phyloP scores from a whole-genome alignment of 2,329 filamentous ascomycete genomes.

The Huntiella omanensis region DNA sequence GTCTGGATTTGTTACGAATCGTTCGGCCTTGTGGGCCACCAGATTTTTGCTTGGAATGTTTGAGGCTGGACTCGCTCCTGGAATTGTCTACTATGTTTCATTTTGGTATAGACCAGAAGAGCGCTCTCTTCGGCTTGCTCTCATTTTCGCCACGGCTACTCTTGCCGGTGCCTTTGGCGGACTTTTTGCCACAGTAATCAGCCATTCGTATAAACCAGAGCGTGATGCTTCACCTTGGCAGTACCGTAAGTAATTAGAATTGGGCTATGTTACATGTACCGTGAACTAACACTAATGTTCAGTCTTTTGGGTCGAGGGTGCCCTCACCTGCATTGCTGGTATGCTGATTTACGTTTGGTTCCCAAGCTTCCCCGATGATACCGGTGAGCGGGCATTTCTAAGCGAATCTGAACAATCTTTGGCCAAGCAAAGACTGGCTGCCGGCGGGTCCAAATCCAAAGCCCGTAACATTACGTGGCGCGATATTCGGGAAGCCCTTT shows the following conservation, averaged over 20 bases:
- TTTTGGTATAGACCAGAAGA: constrained; percentile 58
- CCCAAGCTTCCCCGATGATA: constrained; percentile 41
- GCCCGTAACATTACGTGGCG: constrained; percentile 44
- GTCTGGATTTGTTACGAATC: constrained; percentile 44
- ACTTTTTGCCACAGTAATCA: constrained; percentile 52
- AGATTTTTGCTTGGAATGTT: constrained; percentile 49
- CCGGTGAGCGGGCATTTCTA: constrained; percentile 32
- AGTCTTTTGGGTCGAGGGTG: constrained; percentile 42
- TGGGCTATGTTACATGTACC: not conserved
- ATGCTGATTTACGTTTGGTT: constrained; percentile 46
- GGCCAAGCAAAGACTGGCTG: constrained; percentile 23
- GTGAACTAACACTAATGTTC: not conserved
- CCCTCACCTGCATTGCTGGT: constrained; percentile 45
- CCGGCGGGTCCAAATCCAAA: constrained; percentile 33
- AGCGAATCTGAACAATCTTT: constrained; percentile 37
- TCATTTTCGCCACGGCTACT: constrained; percentile 50
- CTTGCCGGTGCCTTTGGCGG: constrained; percentile 57
- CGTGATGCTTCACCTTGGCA: constrained; percentile 48
- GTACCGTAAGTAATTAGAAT: constrained; percentile 39
- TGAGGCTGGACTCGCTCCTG: constrained; percentile 54
- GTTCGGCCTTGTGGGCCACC: constrained; percentile 43
- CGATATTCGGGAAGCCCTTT: constrained; percentile 51
- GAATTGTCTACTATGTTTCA: constrained; percentile 48
- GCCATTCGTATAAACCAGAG: constrained; percentile 45
- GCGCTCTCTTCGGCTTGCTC: constrained; percentile 48